Conservation (phyloP, 2,329 filamentous ascomycete genomes). For the Penicillium sp. region DNA sequence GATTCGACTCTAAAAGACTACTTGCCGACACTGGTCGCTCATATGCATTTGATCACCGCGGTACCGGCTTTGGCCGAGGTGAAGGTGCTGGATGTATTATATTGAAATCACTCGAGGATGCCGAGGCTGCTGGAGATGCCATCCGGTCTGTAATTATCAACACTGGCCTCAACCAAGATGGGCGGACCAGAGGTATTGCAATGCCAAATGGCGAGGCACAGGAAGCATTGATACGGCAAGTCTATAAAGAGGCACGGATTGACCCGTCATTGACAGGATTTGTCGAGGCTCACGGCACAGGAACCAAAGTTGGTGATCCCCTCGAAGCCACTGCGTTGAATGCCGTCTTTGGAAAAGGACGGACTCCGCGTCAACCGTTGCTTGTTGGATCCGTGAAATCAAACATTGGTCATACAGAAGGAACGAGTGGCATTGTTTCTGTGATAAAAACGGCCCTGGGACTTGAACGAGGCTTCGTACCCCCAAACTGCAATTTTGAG, state of each 20-base stretch:
- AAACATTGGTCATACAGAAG: constrained; percentile 32
- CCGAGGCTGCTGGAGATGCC: constrained; percentile 25
- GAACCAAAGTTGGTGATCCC: constrained; percentile 38
- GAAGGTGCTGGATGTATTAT: constrained; percentile 35
- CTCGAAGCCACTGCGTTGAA: constrained; percentile 27
- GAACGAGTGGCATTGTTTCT: constrained; percentile 26
- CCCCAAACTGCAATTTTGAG: constrained; percentile 26
- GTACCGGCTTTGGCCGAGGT: constrained; percentile 33
- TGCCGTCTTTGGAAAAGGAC: constrained; percentile 22
- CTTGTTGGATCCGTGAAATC: constrained; percentile 31
- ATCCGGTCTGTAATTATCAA: constrained; percentile 22
- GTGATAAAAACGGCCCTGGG: constrained; percentile 30
- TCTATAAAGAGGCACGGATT: constrained; percentile 40
- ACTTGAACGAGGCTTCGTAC: constrained; percentile 28
- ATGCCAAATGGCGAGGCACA: constrained; percentile 35
- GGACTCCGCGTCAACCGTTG: constrained; percentile 20
- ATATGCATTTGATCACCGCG: constrained; percentile 27
- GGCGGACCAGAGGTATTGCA: constrained; percentile 26
- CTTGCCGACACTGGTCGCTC: constrained; percentile 25
- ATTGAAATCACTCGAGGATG: constrained; percentile 26
- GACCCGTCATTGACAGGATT: constrained; percentile 31
- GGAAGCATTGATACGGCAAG: constrained; percentile 37
- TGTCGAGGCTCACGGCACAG: constrained; percentile 47
- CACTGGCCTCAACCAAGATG: constrained; percentile 24
- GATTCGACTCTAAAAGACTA: constrained; percentile 8